Base-by-base conservation (phyloP, 2,329 filamentous ascomycete genomes). In the Capronia coronata region DNA sequence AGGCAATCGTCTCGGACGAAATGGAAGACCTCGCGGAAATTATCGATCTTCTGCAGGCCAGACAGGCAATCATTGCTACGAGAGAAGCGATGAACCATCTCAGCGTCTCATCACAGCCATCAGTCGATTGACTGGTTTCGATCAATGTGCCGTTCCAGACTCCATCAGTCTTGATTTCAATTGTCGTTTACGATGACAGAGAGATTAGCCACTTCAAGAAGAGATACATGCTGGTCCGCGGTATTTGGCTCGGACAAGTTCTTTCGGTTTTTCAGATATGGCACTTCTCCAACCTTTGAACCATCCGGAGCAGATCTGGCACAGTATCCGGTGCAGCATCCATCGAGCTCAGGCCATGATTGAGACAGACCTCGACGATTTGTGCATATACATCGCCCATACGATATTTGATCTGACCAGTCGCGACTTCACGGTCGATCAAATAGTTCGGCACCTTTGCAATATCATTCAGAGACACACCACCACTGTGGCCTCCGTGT, bases 281-380 rank as follows among this genome's bases (percentile, higher is more conserved):
- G 30, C 43, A 46, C 11, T 22, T 46, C 22, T 46, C 43, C 30
- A 46, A 39, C 1, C 23, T 27, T 11, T 32, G 43, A 21, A 46
- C 43, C 30, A 46, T 46, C 14, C 39, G 18, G 3, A 37, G 43
- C 34, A 46, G 16, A 38, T 23, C 16, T 13, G 4, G 43, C 5
- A 46, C 7, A 1, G 30, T 39, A n/a, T 46, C 32, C 1, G 41
- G 23, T 6, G 30, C 43, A 1, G 43, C 30, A 22, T 38, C 30
- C 19, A 25, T 5, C 30, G 22, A 10, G 7, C 10, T 39, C 25
- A 37, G 18, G 32, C 43, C 34, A 23, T 16, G 19, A 6, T 46
- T 13, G 7, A 46, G 18, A 38, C 43, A 46, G 10, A 21, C 16
- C 13, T 13, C 14, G 14, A 46, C 30, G 10, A 27, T 19, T 13